A percentile compares a stretch with the other conserved stretches of the same genome.
phyloP scores from a whole-genome alignment of 2,329 filamentous ascomycete species.

The Fusarium sp. region DNA sequence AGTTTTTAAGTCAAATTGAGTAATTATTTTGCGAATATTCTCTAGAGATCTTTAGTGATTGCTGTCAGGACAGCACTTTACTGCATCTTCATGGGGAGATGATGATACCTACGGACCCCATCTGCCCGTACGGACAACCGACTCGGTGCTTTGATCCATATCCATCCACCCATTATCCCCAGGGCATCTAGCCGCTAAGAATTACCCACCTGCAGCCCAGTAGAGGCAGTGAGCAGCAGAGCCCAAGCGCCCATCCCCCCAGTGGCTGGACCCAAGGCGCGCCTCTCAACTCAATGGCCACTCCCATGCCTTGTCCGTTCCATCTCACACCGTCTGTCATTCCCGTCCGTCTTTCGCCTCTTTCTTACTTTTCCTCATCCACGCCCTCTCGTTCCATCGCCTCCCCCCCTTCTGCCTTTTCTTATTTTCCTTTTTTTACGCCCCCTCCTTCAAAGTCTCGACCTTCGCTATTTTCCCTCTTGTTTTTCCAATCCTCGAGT shows the following conservation, averaged over 20 bases:
- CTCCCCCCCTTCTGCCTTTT: slow-evolving; percentile 15
- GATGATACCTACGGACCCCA: neutral
- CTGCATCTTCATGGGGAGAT: neutral
- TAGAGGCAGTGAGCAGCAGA: slow-evolving; percentile 33
- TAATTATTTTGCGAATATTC: neutral
- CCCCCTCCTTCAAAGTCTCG: neutral
- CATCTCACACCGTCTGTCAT: slow-evolving; percentile 1
- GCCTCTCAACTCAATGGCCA: slow-evolving; percentile 31
- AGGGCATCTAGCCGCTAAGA: slow-evolving; percentile 23
- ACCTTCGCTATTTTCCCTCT: slow-evolving; percentile 11
- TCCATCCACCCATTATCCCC: neutral
- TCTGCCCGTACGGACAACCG: neutral
- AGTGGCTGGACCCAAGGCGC: slow-evolving; percentile 31
- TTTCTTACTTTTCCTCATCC: slow-evolving; percentile 11
- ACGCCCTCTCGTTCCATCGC: slow-evolving; percentile 25
- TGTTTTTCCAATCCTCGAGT: slow-evolving; percentile 2
- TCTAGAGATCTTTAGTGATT: neutral
- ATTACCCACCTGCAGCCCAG: slow-evolving; percentile 20
- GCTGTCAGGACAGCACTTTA: neutral
- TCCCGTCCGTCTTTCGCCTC: slow-evolving; percentile 1
- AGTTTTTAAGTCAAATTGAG: neutral
- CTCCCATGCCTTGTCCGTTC: neutral
- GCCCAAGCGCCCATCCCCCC: slow-evolving; percentile 28
- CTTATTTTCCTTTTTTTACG: slow-evolving; percentile 16
- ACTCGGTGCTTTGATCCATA: slow-evolving; percentile 15